Base-by-base conservation (phyloP, 805 yeast species). In the Teunomyces kruisii region DNA sequence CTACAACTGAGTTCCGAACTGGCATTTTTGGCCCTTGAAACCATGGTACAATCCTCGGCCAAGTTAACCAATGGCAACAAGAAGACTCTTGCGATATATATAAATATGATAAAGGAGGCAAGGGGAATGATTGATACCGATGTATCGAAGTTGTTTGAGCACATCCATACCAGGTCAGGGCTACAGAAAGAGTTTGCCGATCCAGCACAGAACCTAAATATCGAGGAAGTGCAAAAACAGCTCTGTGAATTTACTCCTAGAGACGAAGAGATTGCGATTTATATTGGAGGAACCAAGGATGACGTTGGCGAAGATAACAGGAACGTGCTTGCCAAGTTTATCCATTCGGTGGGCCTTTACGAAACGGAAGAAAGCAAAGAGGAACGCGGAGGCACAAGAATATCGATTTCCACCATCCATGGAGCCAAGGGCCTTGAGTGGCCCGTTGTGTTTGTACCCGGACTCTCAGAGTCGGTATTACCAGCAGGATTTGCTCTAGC, bases 371-470 rank as follows among this genome's bases (percentile, higher is more conserved):
- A 53, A 10, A 68, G 61, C 3, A 53, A 50, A 6, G 58, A 56
- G 13, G 54, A 51, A 12, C 48, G 46, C 13, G 51, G 50, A 5
- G 33, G 44, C 1, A 39, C 46, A 2, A 64, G 58, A 48, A 68
- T 55, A 42, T 65, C 74, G 4, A 43, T 92, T 0, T 85, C 96
- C 0, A 94, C 98, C 0, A 85, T 92, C 9, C 99, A 92, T 60
- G 88, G 90, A 0, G 82, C 97, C 1, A 92, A 92, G 61, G 99
- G 99, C 1, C 70, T 91, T 2, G 99, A 92, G 60, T 92, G 98
- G 97, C 92, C 96, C 0, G 80, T 88, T 10, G 97, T 92, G 0
- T 88, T 88, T 58, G 78, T 88, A 9, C 89, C 95, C 0, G 85
- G 88, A 0, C 65, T 87, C 13, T 71, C 78, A 27, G 88, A 86